phyloP scores from a whole-genome alignment of 2,329 filamentous ascomycete genomes.

The Diplodia corticola region DNA sequence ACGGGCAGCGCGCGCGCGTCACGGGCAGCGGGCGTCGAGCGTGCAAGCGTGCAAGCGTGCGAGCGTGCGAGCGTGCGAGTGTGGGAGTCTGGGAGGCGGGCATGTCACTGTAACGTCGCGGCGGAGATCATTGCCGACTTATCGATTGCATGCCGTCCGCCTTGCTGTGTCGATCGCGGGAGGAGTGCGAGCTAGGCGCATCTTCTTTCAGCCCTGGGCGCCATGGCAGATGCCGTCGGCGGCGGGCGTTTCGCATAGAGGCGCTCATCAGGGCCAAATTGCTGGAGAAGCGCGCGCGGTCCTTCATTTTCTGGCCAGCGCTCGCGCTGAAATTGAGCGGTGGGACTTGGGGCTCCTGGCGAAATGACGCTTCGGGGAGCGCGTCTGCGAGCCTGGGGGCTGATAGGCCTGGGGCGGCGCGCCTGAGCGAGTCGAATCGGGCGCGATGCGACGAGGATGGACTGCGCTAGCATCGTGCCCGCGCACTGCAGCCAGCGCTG shows the following conservation, averaged over 20 bases:
- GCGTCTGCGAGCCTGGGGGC: neutral
- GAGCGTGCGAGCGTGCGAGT: too few relatives aligned
- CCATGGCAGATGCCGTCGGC: neutral
- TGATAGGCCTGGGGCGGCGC: constrained; percentile 10
- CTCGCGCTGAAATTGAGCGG: neutral
- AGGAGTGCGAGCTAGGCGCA: constrained; percentile 21
- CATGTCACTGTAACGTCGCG: constrained; percentile 19
- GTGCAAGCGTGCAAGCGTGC: too few relatives aligned
- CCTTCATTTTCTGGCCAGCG: constrained; percentile 10
- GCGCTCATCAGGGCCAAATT: constrained; percentile 11
- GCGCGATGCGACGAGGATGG: constrained; percentile 11
- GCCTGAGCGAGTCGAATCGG: constrained; percentile 8
- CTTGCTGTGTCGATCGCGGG: constrained; percentile 39
- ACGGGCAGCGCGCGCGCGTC: constrained; percentile 12
- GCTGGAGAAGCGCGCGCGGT: constrained; percentile 15
- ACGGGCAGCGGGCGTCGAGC: neutral
- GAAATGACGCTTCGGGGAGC: constrained; percentile 13
- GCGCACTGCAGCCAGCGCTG: constrained; percentile 3
- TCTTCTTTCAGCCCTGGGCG: constrained; percentile 15
- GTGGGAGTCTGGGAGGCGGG: neutral
- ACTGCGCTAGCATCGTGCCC: constrained; percentile 17
- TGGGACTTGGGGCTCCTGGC: constrained; percentile 9
- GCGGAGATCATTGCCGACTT: constrained; percentile 33
- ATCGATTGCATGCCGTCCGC: constrained; percentile 41
- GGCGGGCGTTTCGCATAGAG: constrained; percentile 14